Base-by-base conservation (phyloP, 176 grass and related monocot species). In the Raddia guianensis region DNA sequence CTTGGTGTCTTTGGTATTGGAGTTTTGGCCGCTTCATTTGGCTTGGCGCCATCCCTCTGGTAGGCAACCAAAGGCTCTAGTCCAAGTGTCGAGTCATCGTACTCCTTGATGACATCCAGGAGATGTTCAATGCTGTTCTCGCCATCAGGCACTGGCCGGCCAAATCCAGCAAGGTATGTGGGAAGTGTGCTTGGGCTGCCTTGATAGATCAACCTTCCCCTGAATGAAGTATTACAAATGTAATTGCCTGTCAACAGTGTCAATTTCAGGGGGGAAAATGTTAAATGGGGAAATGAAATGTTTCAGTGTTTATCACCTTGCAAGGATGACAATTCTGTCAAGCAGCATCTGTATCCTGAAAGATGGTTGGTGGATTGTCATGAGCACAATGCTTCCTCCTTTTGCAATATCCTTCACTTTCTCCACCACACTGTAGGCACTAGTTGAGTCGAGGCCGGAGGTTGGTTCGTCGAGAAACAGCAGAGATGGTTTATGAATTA, bases 361-460 rank as follows among this genome's bases (percentile, higher is more conserved):
- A 63, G 91, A 94, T 56, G 95, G 95, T 46, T 97, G 95, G 63
- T 95, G 95, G 64, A 98, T 98, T 8, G 95, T 91, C 86, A 98
- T 93, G 14, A 98, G 82, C 64, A 95, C 92, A 55, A 93, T 82
- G 66, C 90, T 95, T 16, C 95, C 92, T 43, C 59, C 93, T 74
- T 77, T 84, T 9, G 95, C 84, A 10, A 93, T 95, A 11, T 91
- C 88, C 83, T 86, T 91, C 55, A 94, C 89, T 68, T 91, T 91
- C 77, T 91, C 89, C 69, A 91, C 86, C 47, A 94, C 92, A 32
- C 86, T 91, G 80, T 84, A 66, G 34, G 92, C 92, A 50, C 89
- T 91, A 7, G 86, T 91, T 80, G 89, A 91, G 80, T 94, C 89
- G n/a, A 94, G 92, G 9, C 89, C 92, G 0, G 92, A 94, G 15